Conservation (phyloP, 345 rosid species). For the Turnera subulata region DNA sequence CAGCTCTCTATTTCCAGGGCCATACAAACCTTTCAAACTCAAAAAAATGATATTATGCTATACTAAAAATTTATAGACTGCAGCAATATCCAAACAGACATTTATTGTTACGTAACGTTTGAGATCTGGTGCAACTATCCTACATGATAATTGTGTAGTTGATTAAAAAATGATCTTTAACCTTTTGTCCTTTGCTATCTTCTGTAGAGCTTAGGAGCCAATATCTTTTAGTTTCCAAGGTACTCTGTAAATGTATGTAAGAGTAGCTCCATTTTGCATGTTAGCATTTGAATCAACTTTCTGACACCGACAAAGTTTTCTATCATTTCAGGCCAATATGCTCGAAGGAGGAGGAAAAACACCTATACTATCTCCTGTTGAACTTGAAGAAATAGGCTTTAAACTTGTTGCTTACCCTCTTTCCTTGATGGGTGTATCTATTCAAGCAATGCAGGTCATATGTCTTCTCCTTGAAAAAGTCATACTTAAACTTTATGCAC, state of each 20-base stretch:
- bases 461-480: slow-evolving; percentile 1
- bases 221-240: too few relatives aligned
- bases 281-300: background rate
- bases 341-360: slow-evolving; percentile 92
- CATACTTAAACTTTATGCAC: background rate
- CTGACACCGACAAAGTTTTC: background rate
- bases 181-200: too few relatives aligned
- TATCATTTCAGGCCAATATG: slow-evolving; percentile 60
- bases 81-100: too few relatives aligned
- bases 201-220: too few relatives aligned
- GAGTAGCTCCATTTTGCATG: background rate
- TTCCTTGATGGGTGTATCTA: slow-evolving; percentile 81
- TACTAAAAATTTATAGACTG: background rate
- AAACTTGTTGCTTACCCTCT: slow-evolving; percentile 82
- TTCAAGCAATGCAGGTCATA: slow-evolving; percentile 86
- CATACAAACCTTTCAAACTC: background rate
- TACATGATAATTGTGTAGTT: background rate
- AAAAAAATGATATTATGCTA: background rate
- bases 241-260: too few relatives aligned
- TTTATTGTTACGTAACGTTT: too few relatives aligned
- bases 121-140: too few relatives aligned
- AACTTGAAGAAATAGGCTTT: slow-evolving; percentile 80
- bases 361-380: slow-evolving; percentile 65
- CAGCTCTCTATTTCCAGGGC: background rate
- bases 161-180: too few relatives aligned